Evolutionary conservation across 192 early-diverging fungal species (phyloP).

Genomic region (Umbelopsis sp.): DNA sequence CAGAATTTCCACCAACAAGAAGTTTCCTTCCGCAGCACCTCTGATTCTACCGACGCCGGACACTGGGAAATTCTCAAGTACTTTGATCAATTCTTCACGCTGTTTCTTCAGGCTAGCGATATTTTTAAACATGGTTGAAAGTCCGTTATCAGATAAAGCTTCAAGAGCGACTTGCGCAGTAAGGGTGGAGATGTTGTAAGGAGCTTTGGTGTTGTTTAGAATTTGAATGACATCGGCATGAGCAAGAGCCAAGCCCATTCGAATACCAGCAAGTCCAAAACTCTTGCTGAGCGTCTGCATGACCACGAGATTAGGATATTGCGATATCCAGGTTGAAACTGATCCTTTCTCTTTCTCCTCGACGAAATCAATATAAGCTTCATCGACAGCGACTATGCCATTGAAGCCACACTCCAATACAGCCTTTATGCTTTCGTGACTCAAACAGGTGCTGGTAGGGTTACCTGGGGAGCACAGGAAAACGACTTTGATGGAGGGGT

Average conservation of each 20-base stretch:
- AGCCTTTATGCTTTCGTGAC: conserved; percentile 64
- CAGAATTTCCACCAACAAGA: conserved; percentile 86
- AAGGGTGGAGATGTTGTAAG: conserved; percentile 95
- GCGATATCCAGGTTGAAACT: conserved; percentile 73
- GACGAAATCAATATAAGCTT: conserved; percentile 98
- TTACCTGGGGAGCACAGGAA: conserved; percentile 99
- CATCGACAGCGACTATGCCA: conserved; percentile 96
- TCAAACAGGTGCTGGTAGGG: conserved; percentile 89
- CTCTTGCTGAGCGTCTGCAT: conserved; percentile 98
- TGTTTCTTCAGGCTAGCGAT: conserved; percentile 61
- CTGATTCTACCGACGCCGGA: conserved; percentile 73
- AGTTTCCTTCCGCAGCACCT: conserved; percentile 94
- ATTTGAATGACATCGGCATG: conserved; percentile 79
- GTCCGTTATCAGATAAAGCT: conserved; percentile 74
- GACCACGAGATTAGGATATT: conserved; percentile 94
- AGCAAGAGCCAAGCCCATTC: conserved; percentile 86
- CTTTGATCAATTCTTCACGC: conserved; percentile 67
- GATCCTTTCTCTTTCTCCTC: conserved; percentile 62
- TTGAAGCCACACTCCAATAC: conserved; percentile 72
- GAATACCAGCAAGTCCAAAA: conserved; percentile 97
- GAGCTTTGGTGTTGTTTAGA: conserved; percentile 98
- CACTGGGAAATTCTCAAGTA: conserved; percentile 55
- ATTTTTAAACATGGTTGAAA: conserved; percentile 70
- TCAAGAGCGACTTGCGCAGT: conserved; percentile 77
- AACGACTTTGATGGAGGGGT: conserved; percentile 85